Evolutionary conservation across 2,329 filamentous ascomycete species (phyloP).

Genomic region (Aureobasidium sp.): DNA sequence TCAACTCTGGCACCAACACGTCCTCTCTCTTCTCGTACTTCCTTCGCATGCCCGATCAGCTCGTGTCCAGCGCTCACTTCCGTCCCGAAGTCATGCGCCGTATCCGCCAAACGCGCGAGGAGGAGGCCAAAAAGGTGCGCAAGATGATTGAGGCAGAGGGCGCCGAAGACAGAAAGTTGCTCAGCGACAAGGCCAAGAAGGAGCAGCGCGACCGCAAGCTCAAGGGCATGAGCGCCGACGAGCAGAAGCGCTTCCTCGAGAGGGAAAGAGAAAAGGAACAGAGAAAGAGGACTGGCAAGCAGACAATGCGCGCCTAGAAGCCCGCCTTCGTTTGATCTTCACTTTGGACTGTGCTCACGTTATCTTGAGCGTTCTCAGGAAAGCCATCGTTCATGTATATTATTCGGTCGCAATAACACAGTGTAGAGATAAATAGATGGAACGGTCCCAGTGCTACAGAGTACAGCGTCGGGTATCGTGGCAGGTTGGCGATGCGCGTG

Average conservation of each 20-base stretch:
- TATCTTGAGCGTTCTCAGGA: not conserved
- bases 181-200: slow-evolving; percentile 60
- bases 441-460: not conserved
- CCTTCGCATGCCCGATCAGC: slow-evolving; percentile 73
- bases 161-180: slow-evolving; percentile 52
- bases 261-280: slow-evolving; percentile 75
- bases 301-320: slow-evolving; percentile 44
- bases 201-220: slow-evolving; percentile 68
- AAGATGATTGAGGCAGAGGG: slow-evolving; percentile 68
- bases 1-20: slow-evolving; percentile 53
- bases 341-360: not conserved
- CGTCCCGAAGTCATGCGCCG: slow-evolving; percentile 81
- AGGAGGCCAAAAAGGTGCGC: slow-evolving; percentile 70
- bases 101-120: slow-evolving; percentile 71
- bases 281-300: slow-evolving; percentile 55
- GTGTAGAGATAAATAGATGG: not conserved
- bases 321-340: not conserved
- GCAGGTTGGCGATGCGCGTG: not conserved
- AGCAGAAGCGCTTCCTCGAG: slow-evolving; percentile 56
- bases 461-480: not conserved
- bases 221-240: slow-evolving; percentile 59
- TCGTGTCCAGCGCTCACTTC: slow-evolving; percentile 74
- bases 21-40: slow-evolving; percentile 73
- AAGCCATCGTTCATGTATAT: slow-evolving; percentile 5
- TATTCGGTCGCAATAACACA: not conserved